These are phyloP conservation scores for Penstemon eatonii DNA, from an alignment of 257 asterid species.

Conservation along the genomic window DNA sequence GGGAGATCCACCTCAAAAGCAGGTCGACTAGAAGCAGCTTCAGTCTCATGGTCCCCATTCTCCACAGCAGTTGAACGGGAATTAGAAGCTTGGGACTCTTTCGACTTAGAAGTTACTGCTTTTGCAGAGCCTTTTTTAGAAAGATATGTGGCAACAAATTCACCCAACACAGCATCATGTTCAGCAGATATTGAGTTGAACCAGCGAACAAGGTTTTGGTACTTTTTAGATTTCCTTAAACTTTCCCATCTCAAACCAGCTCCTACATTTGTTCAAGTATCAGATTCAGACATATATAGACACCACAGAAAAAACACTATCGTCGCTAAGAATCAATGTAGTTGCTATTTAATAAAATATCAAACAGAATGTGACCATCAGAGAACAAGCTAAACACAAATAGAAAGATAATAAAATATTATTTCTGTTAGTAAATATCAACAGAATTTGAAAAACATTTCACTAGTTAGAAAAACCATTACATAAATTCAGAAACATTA, in stretches of 20 bases:
- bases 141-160: conserved; percentile 45
- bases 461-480: background rate
- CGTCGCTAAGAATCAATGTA: background rate
- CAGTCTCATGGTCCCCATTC: conserved; percentile 43
- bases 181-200: conserved; percentile 73
- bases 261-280: conserved; percentile 41
- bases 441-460: background rate
- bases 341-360: background rate
- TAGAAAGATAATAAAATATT: background rate
- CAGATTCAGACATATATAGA: background rate
- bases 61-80: conserved; percentile 37
- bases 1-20: conserved; percentile 79
- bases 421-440: background rate
- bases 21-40: conserved; percentile 33
- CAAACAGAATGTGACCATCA: background rate
- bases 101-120: conserved; percentile 50
- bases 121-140: conserved; percentile 65
- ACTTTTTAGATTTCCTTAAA: conserved; percentile 79
- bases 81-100: conserved; percentile 53
- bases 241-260: conserved; percentile 93
- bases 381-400: conserved; percentile 1
- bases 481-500: conserved; percentile 20
- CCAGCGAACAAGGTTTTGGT: conserved; percentile 87
- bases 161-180: conserved; percentile 55
- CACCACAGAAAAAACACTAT: background rate